Base-by-base conservation (phyloP, 2,329 filamentous ascomycete species). In the Dichotomopilus funicola region DNA sequence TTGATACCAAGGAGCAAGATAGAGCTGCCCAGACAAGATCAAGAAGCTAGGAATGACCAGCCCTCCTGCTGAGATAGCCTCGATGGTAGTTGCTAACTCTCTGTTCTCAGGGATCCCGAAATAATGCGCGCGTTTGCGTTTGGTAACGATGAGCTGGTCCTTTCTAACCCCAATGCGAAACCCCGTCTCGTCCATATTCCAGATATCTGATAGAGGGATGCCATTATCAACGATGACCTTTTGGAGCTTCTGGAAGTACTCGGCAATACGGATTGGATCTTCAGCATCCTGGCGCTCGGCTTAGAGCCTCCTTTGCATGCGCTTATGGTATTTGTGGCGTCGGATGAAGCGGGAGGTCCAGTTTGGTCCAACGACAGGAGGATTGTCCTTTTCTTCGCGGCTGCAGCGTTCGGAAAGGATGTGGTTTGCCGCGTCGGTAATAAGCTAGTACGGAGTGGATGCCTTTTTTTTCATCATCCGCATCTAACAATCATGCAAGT, bases 141-240 rank as follows among this genome's bases (percentile, higher is more conserved):
- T 49, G 13, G 47, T 49, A 12, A 49, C 47, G 19, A 49, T 41
- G 9, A 40, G 5, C 8, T 49, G 44, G 31, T 47, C 44, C 31
- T 47, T 47, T 3, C 44, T 33, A 3, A 47, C 10, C 44, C 44
- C 27, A 41, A 49, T 49, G 13, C 47, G 36, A 41, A 49, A 49
- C 3, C 47, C 36, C 6, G 47, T 49, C 47, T 49, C 47, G 33
- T 49, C 47, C n/a, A 49, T 40, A 27, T 49, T 49, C 47, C 13
- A 49, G 35, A 49, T 49, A 33, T 49, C 13, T 4, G 27, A 2
- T 6, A 37, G 47, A 5, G 3, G 2, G 5, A 49, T 40, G 10
- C 47, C 36, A 2, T 49, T 8, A 4, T 49, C 47, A 6, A 5
- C 5, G 13, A 41, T 5, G 38, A 41, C 38, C 4, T 41, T n/a